phyloP scores from a whole-genome alignment of 441 rosid species.

The Adansonia rubrostipa region DNA sequence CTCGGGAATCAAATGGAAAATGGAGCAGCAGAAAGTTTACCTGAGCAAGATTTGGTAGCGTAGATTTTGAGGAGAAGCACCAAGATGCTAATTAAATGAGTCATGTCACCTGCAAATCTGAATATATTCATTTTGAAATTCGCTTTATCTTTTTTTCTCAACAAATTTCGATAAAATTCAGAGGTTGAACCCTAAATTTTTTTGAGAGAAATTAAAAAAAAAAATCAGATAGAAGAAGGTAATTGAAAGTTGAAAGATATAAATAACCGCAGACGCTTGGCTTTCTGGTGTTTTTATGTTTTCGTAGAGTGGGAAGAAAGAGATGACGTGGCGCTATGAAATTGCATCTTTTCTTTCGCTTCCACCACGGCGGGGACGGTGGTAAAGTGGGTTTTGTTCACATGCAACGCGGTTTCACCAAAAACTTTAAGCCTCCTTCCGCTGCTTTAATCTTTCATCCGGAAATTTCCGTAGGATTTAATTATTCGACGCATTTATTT shows the following conservation, averaged over 20 bases:
- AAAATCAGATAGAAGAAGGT: neutral
- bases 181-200: slow-evolving; percentile 15
- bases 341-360: slow-evolving; percentile 27
- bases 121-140: slow-evolving; percentile 76
- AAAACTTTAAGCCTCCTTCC: neutral
- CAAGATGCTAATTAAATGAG: slow-evolving; percentile 82
- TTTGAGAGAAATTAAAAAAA: neutral
- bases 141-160: neutral
- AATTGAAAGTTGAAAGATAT: neutral
- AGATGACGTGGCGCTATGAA: slow-evolving; percentile 57
- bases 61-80: slow-evolving; percentile 95
- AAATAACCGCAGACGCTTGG: slow-evolving; percentile 16
- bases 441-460: neutral
- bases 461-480: neutral
- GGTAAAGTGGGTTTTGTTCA: neutral
- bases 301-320: slow-evolving; percentile 19
- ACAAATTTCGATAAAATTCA: neutral
- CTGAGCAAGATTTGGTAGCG: slow-evolving; percentile 93
- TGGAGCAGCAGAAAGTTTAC: slow-evolving; percentile 34
- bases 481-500: neutral
- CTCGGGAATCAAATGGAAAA: slow-evolving; percentile 23
- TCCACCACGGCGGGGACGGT: neutral
- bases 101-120: slow-evolving; percentile 93
- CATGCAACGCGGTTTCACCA: neutral
- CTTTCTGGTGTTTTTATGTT: neutral